Evolutionary conservation across 1,284 basidiomycete species (phyloP), one percentile per base, ranked within the genome.

Genomic region (Fomitopsis schrenkii): DNA sequence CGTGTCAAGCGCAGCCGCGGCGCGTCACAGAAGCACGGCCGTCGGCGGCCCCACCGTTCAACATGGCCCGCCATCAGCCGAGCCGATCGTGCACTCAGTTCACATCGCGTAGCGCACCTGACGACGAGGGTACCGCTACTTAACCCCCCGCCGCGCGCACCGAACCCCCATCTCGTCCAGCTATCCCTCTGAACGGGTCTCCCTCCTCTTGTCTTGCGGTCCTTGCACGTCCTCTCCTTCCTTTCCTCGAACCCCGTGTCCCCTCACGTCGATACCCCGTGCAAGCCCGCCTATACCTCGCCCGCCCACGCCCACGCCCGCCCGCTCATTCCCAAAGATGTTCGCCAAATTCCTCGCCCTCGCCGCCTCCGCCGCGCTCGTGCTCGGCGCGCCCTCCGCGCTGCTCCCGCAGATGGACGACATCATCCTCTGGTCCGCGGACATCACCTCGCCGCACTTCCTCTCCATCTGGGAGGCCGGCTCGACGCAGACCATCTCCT

Each of bases 341-440:
- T 64, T 70, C 65, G 53, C 64, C 63, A 65, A 64, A 65, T 59
- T 72, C 66, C 45, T 68, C 58, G 60, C 63, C 36, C 56, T 69
- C 64, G 57, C 68, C 59, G 62, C 71, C 5, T 60, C 66, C 56
- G 58, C 72, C 62, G 66, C 68, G 45, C 62, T 68, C 46, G 67
- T 69, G 41, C 65, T 33, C 58, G 72, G 75, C 19, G 73, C 75
- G 5, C 75, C 74, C n/a, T 15, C 65, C 0, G 58, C 65, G 28
- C 44, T 62, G 59, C 61, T 62, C 48, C 53, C 58, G 57, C 33
- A 57, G 22, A 71, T 73, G 19, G 63, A 66, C n/a, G 62, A 76
- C 59, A 64, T 76, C 64, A 68, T 80, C 53, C 83, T 84, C 57
- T 74, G 76, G 71, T 76, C 75, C 58, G 84, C 86, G 0, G 55